Percentiles rank a stretch among this genome's conserved stretches.
Evolutionary conservation across 306 rosid species (phyloP).

Genomic region (Clitoria ternatea): DNA sequence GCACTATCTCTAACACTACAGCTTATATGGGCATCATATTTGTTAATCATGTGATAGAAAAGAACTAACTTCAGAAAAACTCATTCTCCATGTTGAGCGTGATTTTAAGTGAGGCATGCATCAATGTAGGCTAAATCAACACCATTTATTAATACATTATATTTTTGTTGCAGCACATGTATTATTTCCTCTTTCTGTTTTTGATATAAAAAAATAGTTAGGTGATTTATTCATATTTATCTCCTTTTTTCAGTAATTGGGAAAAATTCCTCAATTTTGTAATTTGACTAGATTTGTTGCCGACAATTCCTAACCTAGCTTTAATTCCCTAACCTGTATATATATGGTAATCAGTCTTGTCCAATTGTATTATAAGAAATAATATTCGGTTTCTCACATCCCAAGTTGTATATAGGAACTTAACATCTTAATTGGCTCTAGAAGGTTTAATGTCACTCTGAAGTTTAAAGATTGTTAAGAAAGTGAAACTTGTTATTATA

Average conservation of each 20-base stretch:
- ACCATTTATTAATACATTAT: neutral
- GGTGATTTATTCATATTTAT: no score
- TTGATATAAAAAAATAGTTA: no score
- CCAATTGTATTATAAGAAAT: neutral
- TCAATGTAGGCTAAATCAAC: neutral
- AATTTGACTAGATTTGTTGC: neutral
- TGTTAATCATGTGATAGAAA: neutral
- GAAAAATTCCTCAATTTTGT: no score
- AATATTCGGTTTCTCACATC: neutral
- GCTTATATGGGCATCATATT: slow-evolving; percentile 2
- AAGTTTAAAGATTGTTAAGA: slow-evolving; percentile 5
- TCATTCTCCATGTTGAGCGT: neutral
- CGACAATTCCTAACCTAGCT: neutral
- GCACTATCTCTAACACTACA: no score
- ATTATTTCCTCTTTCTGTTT: no score
- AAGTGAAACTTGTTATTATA: neutral
- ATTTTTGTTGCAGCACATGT: neutral
- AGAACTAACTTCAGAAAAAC: neutral
- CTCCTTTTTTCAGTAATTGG: no score
- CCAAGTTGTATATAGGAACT: neutral
- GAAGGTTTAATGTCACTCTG: neutral
- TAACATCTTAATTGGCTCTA: neutral
- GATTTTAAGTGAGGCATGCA: neutral
- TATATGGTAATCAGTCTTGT: neutral
- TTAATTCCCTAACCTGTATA: neutral